Evolutionary conservation across 345 rosid genomes (phyloP).

Genomic region (Eutrema yunnanense): DNA sequence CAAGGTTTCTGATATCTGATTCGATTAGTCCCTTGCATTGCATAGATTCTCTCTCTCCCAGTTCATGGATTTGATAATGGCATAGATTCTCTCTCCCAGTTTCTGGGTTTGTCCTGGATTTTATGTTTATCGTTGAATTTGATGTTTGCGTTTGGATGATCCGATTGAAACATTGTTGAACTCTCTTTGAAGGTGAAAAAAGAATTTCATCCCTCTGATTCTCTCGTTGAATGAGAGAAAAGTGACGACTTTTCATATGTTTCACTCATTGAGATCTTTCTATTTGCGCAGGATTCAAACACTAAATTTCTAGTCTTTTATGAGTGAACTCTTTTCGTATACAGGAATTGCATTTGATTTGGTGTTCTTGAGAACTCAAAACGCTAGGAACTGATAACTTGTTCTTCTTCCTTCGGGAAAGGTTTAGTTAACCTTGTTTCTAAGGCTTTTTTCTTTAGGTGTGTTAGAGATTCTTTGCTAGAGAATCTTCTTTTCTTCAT

Average conservation of each 20-base stretch:
- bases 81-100: neutral
- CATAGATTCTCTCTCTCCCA: no score
- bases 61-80: no score
- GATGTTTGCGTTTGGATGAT: conserved; percentile 4
- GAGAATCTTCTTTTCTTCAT: neutral
- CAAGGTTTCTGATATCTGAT: no score
- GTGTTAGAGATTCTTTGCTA: neutral
- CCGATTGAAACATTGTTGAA: conserved; percentile 12
- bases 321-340: neutral
- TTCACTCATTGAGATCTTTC: conserved; percentile 1
- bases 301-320: neutral
- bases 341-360: neutral
- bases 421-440: neutral
- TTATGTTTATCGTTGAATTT: conserved; percentile 14
- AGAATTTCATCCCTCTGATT: neutral
- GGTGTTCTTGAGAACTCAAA: neutral
- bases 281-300: neutral
- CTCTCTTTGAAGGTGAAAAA: neutral
- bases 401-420: neutral
- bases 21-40: no score
- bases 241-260: neutral
- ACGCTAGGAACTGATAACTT: neutral
- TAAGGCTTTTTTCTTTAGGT: neutral
- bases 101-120: no score
- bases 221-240: neutral